phyloP scores from a whole-genome alignment of 805 yeast genomes.

The Cyberlindnera mrakii region DNA sequence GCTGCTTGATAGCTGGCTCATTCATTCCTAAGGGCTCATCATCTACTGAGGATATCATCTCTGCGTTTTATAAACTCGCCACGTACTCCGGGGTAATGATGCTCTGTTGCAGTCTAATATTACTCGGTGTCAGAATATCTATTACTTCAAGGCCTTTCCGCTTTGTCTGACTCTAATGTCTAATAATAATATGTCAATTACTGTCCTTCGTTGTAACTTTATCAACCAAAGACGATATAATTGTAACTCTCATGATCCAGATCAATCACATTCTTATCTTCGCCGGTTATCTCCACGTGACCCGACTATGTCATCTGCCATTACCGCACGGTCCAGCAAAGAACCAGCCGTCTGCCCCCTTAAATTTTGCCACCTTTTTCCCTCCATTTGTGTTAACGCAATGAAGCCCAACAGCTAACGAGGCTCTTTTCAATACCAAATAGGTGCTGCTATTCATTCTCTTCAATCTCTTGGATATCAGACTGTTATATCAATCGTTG shows the following conservation, averaged over 20 bases:
- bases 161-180: slow-evolving; percentile 8
- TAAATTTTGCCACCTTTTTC: slow-evolving; percentile 1
- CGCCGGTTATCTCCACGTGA: not conserved
- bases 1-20: slow-evolving; percentile 20
- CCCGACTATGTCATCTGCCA: not conserved
- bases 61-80: slow-evolving; percentile 12
- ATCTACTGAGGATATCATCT: slow-evolving; percentile 3
- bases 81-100: slow-evolving; percentile 18
- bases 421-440: too few species aligned
- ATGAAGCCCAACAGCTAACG: not conserved
- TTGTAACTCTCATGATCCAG: too few species aligned
- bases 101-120: slow-evolving; percentile 3
- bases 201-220: too few species aligned
- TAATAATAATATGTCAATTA: not conserved
- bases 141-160: slow-evolving; percentile 9
- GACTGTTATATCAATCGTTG: not conserved
- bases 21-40: slow-evolving; percentile 15
- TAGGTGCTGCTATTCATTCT: too few species aligned
- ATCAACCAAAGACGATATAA: too few species aligned
- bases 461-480: too few species aligned
- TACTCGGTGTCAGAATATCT: slow-evolving; percentile 11
- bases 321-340: not conserved
- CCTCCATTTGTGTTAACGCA: not conserved
- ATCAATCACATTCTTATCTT: not conserved
- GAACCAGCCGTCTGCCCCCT: not conserved